phyloP scores from a whole-genome alignment of 2,329 filamentous ascomycete species.

The Claviceps sorghi region DNA sequence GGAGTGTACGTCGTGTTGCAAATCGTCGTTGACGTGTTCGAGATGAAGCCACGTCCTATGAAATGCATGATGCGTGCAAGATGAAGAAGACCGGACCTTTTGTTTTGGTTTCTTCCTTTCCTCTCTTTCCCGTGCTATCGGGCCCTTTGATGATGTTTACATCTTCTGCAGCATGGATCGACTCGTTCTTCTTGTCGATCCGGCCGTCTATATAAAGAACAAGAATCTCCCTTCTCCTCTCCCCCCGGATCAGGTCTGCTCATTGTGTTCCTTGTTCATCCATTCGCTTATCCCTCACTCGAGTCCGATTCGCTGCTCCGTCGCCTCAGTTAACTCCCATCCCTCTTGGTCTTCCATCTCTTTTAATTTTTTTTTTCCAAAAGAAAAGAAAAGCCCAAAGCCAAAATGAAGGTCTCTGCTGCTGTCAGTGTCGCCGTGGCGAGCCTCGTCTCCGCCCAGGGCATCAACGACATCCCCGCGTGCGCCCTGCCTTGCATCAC shows the following conservation, averaged over 20 bases:
- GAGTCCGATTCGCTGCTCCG: too few species aligned
- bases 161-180: background rate
- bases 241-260: background rate
- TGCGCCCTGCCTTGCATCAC: conserved; percentile 25
- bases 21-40: too few species aligned
- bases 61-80: background rate
- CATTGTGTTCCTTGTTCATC: background rate
- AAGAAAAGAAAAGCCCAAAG: background rate
- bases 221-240: conserved; percentile 8
- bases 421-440: conserved; percentile 20
- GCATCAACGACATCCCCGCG: conserved; percentile 19
- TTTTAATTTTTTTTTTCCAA: background rate
- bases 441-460: conserved; percentile 21
- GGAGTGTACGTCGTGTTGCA: too few species aligned
- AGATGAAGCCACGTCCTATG: background rate
- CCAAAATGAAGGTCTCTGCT: conserved; percentile 25
- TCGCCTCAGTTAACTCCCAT: too few species aligned
- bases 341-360: too few species aligned
- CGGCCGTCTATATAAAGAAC: conserved; percentile 17
- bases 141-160: background rate
- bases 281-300: background rate
- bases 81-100: background rate
- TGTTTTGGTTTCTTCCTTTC: too few species aligned
- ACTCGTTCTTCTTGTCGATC: background rate
- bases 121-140: too few species aligned